Percentiles rank a stretch among this genome's conserved stretches.
Conservation (phyloP, 768 basidiomycete species). For the Lentinula sp. region DNA sequence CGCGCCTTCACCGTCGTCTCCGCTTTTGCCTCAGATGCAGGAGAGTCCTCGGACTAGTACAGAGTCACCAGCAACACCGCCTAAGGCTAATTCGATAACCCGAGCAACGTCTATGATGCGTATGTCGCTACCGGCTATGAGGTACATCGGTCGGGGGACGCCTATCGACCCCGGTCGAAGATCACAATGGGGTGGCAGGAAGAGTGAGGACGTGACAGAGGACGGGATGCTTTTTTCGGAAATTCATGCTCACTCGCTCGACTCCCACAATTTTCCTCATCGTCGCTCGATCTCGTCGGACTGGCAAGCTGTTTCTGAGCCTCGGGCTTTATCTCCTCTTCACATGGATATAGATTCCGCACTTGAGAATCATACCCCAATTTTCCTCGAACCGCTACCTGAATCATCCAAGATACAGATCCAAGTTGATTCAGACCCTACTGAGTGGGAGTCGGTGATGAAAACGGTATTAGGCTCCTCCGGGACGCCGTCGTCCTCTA, state of each 20-base stretch:
- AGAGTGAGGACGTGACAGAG: slow-evolving; percentile 23
- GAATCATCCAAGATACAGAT: slow-evolving; percentile 5
- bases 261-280: background rate
- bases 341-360: slow-evolving; percentile 5
- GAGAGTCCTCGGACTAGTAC: slow-evolving; percentile 15
- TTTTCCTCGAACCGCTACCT: background rate
- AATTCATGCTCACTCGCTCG: background rate
- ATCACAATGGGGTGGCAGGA: slow-evolving; percentile 39
- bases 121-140: slow-evolving; percentile 38
- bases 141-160: slow-evolving; percentile 42
- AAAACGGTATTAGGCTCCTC: slow-evolving; percentile 1
- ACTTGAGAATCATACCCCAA: background rate
- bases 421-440: slow-evolving; percentile 1
- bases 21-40: slow-evolving; percentile 4
- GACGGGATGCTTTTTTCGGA: slow-evolving; percentile 37
- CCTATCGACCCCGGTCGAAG: slow-evolving; percentile 38
- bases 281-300: slow-evolving; percentile 1
- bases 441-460: slow-evolving; percentile 5
- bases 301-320: background rate
- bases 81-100: background rate
- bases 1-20: slow-evolving; percentile 14
- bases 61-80: slow-evolving; percentile 7
- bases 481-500: background rate
- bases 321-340: slow-evolving; percentile 1
- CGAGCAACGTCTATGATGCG: slow-evolving; percentile 23